phyloP scores from a whole-genome alignment of 2,329 filamentous ascomycete species.

The Chrysoporthe cubensis region DNA sequence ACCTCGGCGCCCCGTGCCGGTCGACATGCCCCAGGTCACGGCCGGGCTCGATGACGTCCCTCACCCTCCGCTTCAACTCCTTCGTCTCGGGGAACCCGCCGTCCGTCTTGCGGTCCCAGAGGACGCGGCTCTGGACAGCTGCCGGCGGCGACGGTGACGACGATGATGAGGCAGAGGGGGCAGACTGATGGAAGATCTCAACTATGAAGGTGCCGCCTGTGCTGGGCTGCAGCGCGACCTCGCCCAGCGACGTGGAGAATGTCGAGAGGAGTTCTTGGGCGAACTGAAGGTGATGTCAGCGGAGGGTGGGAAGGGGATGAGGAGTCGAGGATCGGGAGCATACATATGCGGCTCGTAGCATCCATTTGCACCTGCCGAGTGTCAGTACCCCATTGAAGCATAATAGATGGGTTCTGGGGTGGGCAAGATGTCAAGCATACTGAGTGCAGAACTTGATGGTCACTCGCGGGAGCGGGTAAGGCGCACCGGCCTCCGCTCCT shows the following conservation, averaged over 20 bases:
- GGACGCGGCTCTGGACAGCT: conserved; percentile 46
- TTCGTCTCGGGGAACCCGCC: conserved; percentile 95
- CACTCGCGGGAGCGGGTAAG: conserved; percentile 67
- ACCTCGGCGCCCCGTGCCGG: conserved; percentile 44
- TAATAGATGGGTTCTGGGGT: not conserved
- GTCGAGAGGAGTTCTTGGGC: conserved; percentile 95
- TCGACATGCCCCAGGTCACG: conserved; percentile 84
- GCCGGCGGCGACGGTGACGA: conserved; percentile 17
- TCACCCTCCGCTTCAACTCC: conserved; percentile 80
- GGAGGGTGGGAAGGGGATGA: conserved; percentile 12
- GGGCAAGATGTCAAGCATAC: conserved; percentile 8
- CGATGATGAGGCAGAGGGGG: conserved; percentile 14
- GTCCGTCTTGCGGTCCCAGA: conserved; percentile 89
- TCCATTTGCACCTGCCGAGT: conserved; percentile 77
- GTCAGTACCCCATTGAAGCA: not conserved
- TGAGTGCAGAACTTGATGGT: conserved; percentile 89
- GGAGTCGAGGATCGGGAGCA: conserved; percentile 35
- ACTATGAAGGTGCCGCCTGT: conserved; percentile 86
- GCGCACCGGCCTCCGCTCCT: conserved; percentile 25
- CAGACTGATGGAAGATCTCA: conserved; percentile 54
- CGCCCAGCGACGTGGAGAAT: conserved; percentile 80
- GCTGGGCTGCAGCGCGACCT: conserved; percentile 83
- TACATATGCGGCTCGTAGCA: conserved; percentile 85
- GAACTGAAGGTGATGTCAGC: conserved; percentile 58
- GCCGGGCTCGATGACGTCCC: conserved; percentile 79